Conservation (phyloP, 2,329 filamentous ascomycete species). For the Arthrobotrys megalospora region DNA sequence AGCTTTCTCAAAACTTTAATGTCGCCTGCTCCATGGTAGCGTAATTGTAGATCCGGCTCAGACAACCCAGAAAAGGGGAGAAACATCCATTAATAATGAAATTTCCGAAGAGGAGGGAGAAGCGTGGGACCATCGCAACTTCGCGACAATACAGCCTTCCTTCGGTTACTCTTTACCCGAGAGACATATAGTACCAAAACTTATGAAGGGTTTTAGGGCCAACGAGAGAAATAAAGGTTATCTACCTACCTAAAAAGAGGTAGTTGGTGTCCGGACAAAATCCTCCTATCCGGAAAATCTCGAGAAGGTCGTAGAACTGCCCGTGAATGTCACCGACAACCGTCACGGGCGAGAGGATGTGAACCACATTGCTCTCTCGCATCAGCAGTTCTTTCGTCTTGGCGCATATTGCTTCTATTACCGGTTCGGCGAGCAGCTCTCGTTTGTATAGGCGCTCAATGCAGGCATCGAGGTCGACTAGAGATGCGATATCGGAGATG, state of each 20-base stretch:
- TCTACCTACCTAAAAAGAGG: conserved; percentile 83
- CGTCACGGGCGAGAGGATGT: conserved; percentile 93
- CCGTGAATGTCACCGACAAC: conserved; percentile 99
- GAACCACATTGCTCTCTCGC: conserved; percentile 99
- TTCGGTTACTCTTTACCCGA: conserved; percentile 54
- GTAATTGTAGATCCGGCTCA: conserved; percentile 37
- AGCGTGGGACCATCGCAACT: conserved; percentile 27
- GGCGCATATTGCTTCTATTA: conserved; percentile 98
- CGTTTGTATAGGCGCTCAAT: conserved; percentile 97
- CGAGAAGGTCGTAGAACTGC: conserved; percentile 98
- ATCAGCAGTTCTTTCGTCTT: conserved; percentile 99
- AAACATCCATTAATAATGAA: conserved; percentile 12
- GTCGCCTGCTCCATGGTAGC: conserved; percentile 26
- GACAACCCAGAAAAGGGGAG: conserved; percentile 5
- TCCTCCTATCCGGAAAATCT: conserved; percentile 98
- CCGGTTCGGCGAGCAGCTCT: conserved; percentile 94
- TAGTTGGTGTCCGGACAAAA: conserved; percentile 99
- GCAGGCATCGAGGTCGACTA: conserved; percentile 96
- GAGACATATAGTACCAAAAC: conserved; percentile 29
- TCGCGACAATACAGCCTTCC: conserved; percentile 39
- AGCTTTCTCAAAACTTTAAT: not conserved
- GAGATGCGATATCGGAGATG: conserved; percentile 66
- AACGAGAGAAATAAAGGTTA: conserved; percentile 40
- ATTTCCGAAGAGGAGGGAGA: conserved; percentile 2
- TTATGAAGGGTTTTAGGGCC: conserved; percentile 18